phyloP scores from a whole-genome alignment of 805 yeast species.

The Suhomyces tanzawaensis region DNA sequence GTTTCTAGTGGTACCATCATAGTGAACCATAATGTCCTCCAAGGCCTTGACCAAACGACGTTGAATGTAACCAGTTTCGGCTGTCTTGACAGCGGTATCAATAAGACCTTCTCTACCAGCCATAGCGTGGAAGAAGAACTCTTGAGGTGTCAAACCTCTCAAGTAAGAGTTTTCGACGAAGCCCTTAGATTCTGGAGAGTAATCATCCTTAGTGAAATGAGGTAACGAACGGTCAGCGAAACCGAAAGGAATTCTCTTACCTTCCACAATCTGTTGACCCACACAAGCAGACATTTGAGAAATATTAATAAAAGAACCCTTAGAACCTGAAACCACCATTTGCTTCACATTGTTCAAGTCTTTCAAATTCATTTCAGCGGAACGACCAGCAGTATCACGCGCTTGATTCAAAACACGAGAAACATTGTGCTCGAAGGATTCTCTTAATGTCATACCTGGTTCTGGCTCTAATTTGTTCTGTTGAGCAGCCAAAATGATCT shows the following conservation, averaged over 20 bases:
- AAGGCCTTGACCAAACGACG: slow-evolving; percentile 96
- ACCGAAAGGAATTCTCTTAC: slow-evolving; percentile 98
- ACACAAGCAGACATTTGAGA: slow-evolving; percentile 99
- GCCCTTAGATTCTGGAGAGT: slow-evolving; percentile 97
- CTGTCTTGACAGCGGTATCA: slow-evolving; percentile 99
- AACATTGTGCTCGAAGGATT: slow-evolving; percentile 96
- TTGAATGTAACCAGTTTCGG: slow-evolving; percentile 98
- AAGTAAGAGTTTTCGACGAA: slow-evolving; percentile 95
- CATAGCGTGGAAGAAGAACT: slow-evolving; percentile 98
- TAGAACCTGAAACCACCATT: slow-evolving; percentile 99
- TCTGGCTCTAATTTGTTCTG: slow-evolving; percentile 85
- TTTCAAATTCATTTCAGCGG: slow-evolving; percentile 94
- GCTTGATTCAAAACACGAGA: slow-evolving; percentile 95
- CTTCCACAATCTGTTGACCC: slow-evolving; percentile 99
- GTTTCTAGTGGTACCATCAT: slow-evolving; percentile 97
- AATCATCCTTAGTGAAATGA: slow-evolving; percentile 97
- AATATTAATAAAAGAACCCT: slow-evolving; percentile 97
- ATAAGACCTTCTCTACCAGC: slow-evolving; percentile 99
- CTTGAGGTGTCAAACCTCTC: slow-evolving; percentile 98
- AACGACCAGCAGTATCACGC: slow-evolving; percentile 98
- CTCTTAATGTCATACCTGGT: slow-evolving; percentile 99
- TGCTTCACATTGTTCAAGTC: slow-evolving; percentile 95
- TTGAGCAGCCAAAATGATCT: slow-evolving; percentile 89
- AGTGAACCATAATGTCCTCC: slow-evolving; percentile 97
- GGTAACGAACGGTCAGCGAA: slow-evolving; percentile 95